phyloP scores from a whole-genome alignment of 2,329 filamentous ascomycete genomes.

The Trichoderma semiorbis region DNA sequence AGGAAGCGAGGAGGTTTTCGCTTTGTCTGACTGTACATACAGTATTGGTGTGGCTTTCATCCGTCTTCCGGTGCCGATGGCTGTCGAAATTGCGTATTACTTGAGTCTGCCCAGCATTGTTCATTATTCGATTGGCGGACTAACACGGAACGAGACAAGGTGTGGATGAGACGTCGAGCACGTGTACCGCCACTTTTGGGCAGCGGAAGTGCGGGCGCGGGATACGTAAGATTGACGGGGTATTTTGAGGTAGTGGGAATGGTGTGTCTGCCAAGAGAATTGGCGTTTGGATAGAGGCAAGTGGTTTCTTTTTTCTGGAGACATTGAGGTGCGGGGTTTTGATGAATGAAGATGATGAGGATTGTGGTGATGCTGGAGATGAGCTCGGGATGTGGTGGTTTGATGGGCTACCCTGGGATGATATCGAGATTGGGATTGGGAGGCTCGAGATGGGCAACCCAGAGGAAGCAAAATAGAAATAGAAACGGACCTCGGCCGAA shows the following conservation, averaged over 20 bases:
- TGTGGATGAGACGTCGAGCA: neutral
- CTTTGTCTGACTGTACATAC: neutral
- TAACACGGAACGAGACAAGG: neutral
- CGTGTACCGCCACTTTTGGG: constrained; percentile 9
- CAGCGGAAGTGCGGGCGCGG: neutral
- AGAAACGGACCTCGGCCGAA: neutral
- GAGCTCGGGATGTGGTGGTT: neutral
- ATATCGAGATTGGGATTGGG: neutral
- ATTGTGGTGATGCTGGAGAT: neutral
- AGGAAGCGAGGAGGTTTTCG: neutral
- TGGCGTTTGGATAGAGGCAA: neutral
- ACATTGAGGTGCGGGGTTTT: neutral
- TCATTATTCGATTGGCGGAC: neutral
- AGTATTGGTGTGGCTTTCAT: neutral
- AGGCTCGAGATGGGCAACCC: neutral
- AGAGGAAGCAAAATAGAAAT: neutral
- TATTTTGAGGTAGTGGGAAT: neutral
- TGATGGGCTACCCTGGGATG: neutral
- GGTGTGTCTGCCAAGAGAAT: constrained; percentile 10
- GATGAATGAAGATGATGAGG: neutral
- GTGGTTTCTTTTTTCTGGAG: neutral
- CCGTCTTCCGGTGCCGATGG: neutral
- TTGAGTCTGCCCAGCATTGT: neutral
- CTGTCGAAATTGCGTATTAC: neutral
- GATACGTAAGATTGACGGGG: constrained; percentile 17